A percentile compares a stretch with the other conserved stretches of the same genome.
These are phyloP conservation scores for Camellia lanceoleosa DNA, from an alignment of 148 eudicot species.

Conservation along the genomic window DNA sequence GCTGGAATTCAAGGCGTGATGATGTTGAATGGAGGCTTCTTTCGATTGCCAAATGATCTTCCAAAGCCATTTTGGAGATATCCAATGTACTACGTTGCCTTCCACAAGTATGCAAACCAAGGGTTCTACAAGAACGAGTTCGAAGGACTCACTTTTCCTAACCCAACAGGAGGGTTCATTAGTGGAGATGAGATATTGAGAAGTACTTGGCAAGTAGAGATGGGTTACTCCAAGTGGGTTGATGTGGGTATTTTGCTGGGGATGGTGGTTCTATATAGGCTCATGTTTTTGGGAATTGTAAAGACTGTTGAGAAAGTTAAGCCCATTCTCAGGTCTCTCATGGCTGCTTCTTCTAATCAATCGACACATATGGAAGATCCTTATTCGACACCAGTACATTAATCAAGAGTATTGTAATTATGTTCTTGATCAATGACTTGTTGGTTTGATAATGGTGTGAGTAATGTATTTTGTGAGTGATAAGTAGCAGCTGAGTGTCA, in stretches of 20 bases:
- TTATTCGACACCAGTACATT: neutral
- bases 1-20: slow-evolving; percentile 60
- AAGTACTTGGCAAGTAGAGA: slow-evolving; percentile 52
- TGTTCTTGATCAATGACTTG: no score
- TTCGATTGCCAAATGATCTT: slow-evolving; percentile 53
- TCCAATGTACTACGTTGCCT: slow-evolving; percentile 48
- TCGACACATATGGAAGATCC: neutral
- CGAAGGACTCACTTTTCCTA: slow-evolving; percentile 42
- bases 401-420: neutral
- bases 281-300: slow-evolving; percentile 50
- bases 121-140: slow-evolving; percentile 59
- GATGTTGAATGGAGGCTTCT: slow-evolving; percentile 59
- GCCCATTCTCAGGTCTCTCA: slow-evolving; percentile 29
- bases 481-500: neutral
- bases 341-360: neutral
- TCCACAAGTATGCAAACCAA: slow-evolving; percentile 48
- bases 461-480: neutral
- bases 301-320: slow-evolving; percentile 40
- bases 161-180: slow-evolving; percentile 26
- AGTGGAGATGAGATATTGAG: slow-evolving; percentile 49
- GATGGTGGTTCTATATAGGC: slow-evolving; percentile 54
- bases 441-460: no score
- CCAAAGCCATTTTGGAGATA: slow-evolving; percentile 55
- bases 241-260: slow-evolving; percentile 56
- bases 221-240: slow-evolving; percentile 69